Evolutionary conservation across 371 early-diverging fungal species (phyloP).

Genomic region (Catenaria anguillulae): DNA sequence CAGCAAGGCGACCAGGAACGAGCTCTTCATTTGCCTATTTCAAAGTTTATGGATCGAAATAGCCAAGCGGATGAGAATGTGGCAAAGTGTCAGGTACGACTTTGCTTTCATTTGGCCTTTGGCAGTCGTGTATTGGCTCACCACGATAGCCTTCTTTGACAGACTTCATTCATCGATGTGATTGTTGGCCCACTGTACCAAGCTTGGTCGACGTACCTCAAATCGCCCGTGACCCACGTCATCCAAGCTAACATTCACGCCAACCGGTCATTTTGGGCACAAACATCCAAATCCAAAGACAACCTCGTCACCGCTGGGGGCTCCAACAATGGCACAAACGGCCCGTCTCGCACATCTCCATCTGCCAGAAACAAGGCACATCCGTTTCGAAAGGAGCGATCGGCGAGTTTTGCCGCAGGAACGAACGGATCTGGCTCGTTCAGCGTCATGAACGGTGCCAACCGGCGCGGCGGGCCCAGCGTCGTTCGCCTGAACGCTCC

Average conservation of each 20-base stretch:
- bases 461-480: too few species aligned
- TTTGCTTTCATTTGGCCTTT: too few species aligned
- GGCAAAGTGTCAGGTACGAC: constrained; percentile 27
- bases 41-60: constrained; percentile 33
- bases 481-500: too few species aligned
- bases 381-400: background rate
- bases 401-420: background rate
- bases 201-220: constrained; percentile 13
- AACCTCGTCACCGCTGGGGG: background rate
- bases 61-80: constrained; percentile 17
- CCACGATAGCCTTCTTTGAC: background rate
- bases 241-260: background rate
- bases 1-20: constrained; percentile 27
- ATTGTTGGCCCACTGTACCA: constrained; percentile 35
- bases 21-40: constrained; percentile 13
- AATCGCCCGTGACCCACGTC: background rate
- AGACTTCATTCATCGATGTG: constrained; percentile 26
- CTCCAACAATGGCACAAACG: background rate
- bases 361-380: too few species aligned
- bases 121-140: too few species aligned
- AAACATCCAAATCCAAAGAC: background rate
- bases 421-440: too few species aligned
- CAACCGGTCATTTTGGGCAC: background rate
- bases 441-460: too few species aligned
- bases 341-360: background rate